phyloP scores from a whole-genome alignment of 331 rosid genomes.

The Spiraea crenata region DNA sequence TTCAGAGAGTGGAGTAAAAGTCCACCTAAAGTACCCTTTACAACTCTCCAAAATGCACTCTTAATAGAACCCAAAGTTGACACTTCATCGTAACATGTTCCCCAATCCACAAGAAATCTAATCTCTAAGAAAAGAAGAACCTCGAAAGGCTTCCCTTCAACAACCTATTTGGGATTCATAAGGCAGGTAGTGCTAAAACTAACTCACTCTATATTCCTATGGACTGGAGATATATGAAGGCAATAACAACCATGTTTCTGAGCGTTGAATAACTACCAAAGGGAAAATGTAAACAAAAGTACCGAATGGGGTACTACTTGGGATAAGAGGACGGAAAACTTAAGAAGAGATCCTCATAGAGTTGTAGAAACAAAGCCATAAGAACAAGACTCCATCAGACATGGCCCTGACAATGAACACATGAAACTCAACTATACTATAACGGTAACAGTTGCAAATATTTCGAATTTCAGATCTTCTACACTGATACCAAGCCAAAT shows the following conservation, averaged over 20 bases:
- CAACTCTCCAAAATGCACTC: conserved; percentile 1
- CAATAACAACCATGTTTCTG: background rate
- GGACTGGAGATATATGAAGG: conserved; percentile 4
- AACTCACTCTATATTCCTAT: background rate
- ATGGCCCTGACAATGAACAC: background rate
- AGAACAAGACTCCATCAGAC: background rate
- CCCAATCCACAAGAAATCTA: background rate
- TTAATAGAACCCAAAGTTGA: background rate
- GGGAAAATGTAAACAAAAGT: background rate
- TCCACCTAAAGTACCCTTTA: background rate
- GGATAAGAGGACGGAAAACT: background rate
- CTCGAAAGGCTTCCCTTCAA: background rate
- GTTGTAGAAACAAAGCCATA: background rate
- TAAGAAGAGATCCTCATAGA: background rate
- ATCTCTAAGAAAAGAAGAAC: background rate
- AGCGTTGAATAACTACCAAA: background rate
- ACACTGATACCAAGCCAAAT: background rate
- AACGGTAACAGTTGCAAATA: background rate
- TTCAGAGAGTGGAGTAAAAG: background rate
- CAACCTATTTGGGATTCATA: background rate
- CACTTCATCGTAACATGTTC: background rate
- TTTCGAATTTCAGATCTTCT: background rate
- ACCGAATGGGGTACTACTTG: background rate
- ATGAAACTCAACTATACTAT: background rate
- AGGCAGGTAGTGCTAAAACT: background rate